Evolutionary conservation across 352 stramenopile species (phyloP), one percentile per base, ranked within the genome.

Genomic region (Pythium monospermum): DNA sequence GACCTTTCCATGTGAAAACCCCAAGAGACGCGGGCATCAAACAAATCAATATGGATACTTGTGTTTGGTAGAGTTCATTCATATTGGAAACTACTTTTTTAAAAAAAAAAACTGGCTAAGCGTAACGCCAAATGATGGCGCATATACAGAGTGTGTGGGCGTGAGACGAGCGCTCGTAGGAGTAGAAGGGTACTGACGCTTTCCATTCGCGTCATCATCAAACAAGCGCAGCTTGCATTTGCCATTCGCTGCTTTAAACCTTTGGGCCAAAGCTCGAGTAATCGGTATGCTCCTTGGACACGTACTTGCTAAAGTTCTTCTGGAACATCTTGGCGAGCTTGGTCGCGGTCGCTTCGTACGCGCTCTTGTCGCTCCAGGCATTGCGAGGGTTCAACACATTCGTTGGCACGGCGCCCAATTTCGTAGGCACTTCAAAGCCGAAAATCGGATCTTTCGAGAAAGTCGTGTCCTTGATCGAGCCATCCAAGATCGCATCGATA

Each of bases 211-310:
- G n/a, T n/a, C n/a, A n/a, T n/a, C n/a, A n/a, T n/a, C n/a, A n/a
- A n/a, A n/a, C n/a, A n/a, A n/a, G n/a, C n/a, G n/a, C n/a, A n/a
- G n/a, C n/a, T n/a, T n/a, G 25, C 6, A 41, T n/a, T 19, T 35
- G 23, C 0, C 12, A 47, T 13, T 22, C 21, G 37, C 37, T n/a
- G n/a, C n/a, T n/a, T 76, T 85, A 92, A 43, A 73, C 43, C 71
- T 87, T 90, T 28, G 97, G 97, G 59, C 96, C 96, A 66, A 95
- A 98, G 40, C 73, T 57, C 44, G 94, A 97, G 81, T 99, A 99
- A 73, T 99, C 95, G 55, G 94, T 96, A 63, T 86, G 67, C 61
- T 95, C 94, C 41, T 94, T 83, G 37, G 78, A 87, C 51, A 96
- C 71, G 76, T 98, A 99, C 75, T 99, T 94, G 64, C 90, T 75